phyloP scores from a whole-genome alignment of 192 early-diverging fungal genomes.

The Tieghemiomyces parasiticus region DNA sequence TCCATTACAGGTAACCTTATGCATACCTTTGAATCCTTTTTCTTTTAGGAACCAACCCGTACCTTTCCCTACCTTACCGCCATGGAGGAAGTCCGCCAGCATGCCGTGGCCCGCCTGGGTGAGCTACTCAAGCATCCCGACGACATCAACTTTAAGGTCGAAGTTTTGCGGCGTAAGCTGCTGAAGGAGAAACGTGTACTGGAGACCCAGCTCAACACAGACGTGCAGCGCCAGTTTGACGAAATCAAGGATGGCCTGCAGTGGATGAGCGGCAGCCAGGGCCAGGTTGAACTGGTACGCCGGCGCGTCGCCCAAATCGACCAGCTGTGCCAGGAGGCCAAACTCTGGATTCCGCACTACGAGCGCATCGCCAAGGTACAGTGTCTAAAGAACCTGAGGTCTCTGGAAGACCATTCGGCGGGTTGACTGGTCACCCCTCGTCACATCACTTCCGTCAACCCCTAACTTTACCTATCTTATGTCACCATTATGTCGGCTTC shows the following conservation, averaged over 20 bases:
- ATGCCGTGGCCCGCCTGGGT: slow-evolving; percentile 61
- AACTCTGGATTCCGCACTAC: slow-evolving; percentile 81
- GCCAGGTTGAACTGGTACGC: slow-evolving; percentile 46
- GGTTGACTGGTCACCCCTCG: too few species aligned
- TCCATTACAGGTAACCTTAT: too few species aligned
- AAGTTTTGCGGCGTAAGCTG: slow-evolving; percentile 62
- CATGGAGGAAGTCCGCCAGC: slow-evolving; percentile 39
- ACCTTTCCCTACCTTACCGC: not conserved
- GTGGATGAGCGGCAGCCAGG: slow-evolving; percentile 42
- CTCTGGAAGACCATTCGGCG: too few species aligned
- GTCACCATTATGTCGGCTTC: too few species aligned
- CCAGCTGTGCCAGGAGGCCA: slow-evolving; percentile 66
- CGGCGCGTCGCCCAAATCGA: slow-evolving; percentile 74
- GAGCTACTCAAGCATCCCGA: slow-evolving; percentile 87
- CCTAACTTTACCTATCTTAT: too few species aligned
- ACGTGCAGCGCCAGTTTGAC: slow-evolving; percentile 83
- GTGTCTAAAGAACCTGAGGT: too few species aligned
- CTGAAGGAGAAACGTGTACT: slow-evolving; percentile 79
- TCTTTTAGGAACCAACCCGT: not conserved
- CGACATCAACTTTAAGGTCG: slow-evolving; percentile 78
- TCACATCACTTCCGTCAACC: too few species aligned
- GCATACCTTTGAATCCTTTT: not conserved
- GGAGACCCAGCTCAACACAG: slow-evolving; percentile 91
- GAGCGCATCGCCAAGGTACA: slow-evolving; percentile 72
- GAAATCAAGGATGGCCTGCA: slow-evolving; percentile 80